Percentiles rank a stretch among this genome's conserved stretches.
Conservation (phyloP, 441 rosid genomes). For the Croton laevigatus region DNA sequence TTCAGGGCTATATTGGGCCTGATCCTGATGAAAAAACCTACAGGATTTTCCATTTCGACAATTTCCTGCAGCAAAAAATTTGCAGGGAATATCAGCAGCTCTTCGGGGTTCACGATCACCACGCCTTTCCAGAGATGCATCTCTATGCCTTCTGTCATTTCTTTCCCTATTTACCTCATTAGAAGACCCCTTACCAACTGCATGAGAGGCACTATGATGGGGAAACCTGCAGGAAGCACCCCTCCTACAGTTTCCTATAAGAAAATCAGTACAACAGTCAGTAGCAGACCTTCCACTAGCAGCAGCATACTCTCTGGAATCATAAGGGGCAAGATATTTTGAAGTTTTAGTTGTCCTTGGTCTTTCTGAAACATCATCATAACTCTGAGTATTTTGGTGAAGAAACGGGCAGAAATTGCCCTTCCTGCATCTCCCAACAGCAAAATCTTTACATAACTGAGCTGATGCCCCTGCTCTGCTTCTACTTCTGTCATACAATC, state of each 20-base stretch:
- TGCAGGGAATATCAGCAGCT: slow-evolving; percentile 58
- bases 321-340: slow-evolving; percentile 43
- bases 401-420: slow-evolving; percentile 55
- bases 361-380: slow-evolving; percentile 61
- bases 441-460: slow-evolving; percentile 62
- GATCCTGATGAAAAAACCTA: slow-evolving; percentile 65
- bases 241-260: slow-evolving; percentile 50
- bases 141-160: slow-evolving; percentile 48
- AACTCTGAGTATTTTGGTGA: slow-evolving; percentile 42
- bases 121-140: slow-evolving; percentile 41
- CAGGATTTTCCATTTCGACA: slow-evolving; percentile 81
- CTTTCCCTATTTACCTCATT: slow-evolving; percentile 46
- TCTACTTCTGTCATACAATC: slow-evolving; percentile 53
- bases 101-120: slow-evolving; percentile 51
- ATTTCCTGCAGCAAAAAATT: slow-evolving; percentile 63
- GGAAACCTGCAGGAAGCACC: slow-evolving; percentile 49
- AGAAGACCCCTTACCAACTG: slow-evolving; percentile 32
- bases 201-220: slow-evolving; percentile 46
- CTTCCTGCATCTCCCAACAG: slow-evolving; percentile 77
- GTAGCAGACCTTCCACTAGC: slow-evolving; percentile 46
- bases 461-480: slow-evolving; percentile 51
- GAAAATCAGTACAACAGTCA: slow-evolving; percentile 43
- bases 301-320: slow-evolving; percentile 42
- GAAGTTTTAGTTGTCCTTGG: slow-evolving; percentile 46
- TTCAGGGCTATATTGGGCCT: slow-evolving; percentile 48